Evolutionary conservation across 345 rosid species (phyloP), one percentile per base, ranked within the genome.

Genomic region (Eucalyptus erythrocorys): DNA sequence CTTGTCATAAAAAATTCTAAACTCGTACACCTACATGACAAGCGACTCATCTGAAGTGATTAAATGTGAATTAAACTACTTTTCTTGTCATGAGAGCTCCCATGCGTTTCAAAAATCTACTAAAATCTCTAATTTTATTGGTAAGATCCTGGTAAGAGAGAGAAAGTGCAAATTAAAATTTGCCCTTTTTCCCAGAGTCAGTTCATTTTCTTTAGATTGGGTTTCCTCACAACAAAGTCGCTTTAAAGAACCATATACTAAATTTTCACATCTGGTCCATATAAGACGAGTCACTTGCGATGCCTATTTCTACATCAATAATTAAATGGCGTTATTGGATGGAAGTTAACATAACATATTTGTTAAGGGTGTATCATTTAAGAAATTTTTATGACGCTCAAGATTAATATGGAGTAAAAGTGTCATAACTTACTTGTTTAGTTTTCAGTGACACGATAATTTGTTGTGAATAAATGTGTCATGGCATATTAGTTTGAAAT

Each of bases 381-480:
- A 10, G 5, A 76, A 37, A 10, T 10, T 11, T 22, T 21, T 22
- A 24, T 10, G 15, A 3, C 0, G 0, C 8, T 3, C 14, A 76
- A 37, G 22, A 76, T 21, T 76, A 40, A 26, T 2, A 21, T 11
- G 8, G 30, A 1, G 8, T 76, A 40, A 11, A 76, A 40, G 15
- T 40, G 15, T 76, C 27, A 21, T 2, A 7, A 12, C 2, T 2
- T 6, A 22, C 16, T 76, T 19, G 2, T 40, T 40, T 0, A 1
- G 14, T 8, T 68, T 68, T 68, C 11, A 34, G 6, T 19, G 26
- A 68, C 7, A 4, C 4, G 7, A 34, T 10, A 34, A 34, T 68
- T 9, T 34, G 2, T 17, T 34, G 6, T 21, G 13, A 68, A 68
- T 19, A 34, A 68, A 68, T 0, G 26, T 9, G 81, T 34, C 81